Evolutionary conservation across 305 asterid species (phyloP), one percentile per base, ranked within the genome.

Genomic region (Nicotiana rustica): DNA sequence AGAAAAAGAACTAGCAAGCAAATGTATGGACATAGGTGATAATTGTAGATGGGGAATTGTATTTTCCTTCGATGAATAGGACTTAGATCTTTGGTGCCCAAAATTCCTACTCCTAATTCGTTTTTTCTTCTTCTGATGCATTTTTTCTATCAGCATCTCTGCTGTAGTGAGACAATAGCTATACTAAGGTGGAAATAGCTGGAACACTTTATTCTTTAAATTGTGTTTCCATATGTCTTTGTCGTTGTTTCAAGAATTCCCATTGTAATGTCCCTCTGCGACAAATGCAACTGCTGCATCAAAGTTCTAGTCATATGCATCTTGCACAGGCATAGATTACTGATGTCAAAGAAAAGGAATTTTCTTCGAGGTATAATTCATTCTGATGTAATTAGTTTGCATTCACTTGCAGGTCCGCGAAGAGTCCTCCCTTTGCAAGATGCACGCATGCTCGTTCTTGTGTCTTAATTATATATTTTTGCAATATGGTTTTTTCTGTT

Each of bases 401-500:
- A 0, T 71, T 49, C 36, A 71, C 6, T 47, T 44, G 2, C 38
- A 71, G 21, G 19, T 44, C 19, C 12, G 35, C 38, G 2, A 21
- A 47, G 35, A 1, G 35, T n/a, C 36, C 38, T 21, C 62, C 36
- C 14, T 25, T 73, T 13, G 61, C 62, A 47, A 71, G 79, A 71
- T 6, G 78, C 18, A 6, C 18, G 4, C 19, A 49, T 73, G 21
- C 38, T 47, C 14, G 36, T 71, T 13, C 61, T 73, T 49, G 14
- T 21, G 41, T 21, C 41, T 44, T 36, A 5, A 14, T 44, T 35
- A 15, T 69, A 12, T 71, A 77, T 14, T 29, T 44, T 66, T 25
- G 82, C 73, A 52, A 15, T 56, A 17, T 17, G n/a, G 47, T 59
- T 65, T 79, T 70, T 77, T 33, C 61, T 73, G 62, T 21, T 21